Evolutionary conservation across 169 alveolate species (phyloP).

Genomic region (Cyclospora cayetanensis): DNA sequence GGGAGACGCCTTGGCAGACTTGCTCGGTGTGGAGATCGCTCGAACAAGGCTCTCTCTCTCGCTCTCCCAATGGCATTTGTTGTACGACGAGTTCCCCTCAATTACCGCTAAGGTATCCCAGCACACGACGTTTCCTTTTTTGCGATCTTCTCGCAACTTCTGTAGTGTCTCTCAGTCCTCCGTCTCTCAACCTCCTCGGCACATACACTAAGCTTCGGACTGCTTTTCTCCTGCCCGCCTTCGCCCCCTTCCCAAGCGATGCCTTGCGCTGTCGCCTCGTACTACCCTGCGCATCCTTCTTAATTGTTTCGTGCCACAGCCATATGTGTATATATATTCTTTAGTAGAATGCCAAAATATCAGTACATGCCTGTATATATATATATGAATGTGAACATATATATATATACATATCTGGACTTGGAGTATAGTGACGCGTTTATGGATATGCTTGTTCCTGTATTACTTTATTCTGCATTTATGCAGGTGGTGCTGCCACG

Average conservation of each 20-base stretch:
- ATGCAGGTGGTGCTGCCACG: constrained; percentile 49
- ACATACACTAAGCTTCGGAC: neutral
- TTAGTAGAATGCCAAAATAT: neutral
- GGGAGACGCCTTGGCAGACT: constrained; percentile 90
- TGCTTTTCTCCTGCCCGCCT: neutral
- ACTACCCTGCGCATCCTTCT: neutral
- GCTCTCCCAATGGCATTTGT: constrained; percentile 77
- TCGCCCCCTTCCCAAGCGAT: neutral
- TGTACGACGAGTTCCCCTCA: constrained; percentile 84
- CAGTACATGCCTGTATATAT: neutral
- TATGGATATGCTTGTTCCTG: neutral
- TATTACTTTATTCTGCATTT: neutral
- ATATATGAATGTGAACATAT: neutral
- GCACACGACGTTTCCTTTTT: neutral
- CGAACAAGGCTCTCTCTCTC: constrained; percentile 75
- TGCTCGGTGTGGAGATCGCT: constrained; percentile 84
- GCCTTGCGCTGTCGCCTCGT: neutral
- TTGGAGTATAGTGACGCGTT: neutral
- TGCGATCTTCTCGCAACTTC: neutral
- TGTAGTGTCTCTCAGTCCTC: neutral
- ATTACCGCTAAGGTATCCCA: constrained; percentile 75
- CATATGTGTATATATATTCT: too few relatives aligned
- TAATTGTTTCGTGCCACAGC: neutral
- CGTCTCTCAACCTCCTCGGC: neutral
- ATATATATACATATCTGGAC: neutral